A percentile compares a stretch with the other conserved stretches of the same genome.
Evolutionary conservation across 2,329 filamentous ascomycete genomes (phyloP).

Genomic region (Camillea tinctor): DNA sequence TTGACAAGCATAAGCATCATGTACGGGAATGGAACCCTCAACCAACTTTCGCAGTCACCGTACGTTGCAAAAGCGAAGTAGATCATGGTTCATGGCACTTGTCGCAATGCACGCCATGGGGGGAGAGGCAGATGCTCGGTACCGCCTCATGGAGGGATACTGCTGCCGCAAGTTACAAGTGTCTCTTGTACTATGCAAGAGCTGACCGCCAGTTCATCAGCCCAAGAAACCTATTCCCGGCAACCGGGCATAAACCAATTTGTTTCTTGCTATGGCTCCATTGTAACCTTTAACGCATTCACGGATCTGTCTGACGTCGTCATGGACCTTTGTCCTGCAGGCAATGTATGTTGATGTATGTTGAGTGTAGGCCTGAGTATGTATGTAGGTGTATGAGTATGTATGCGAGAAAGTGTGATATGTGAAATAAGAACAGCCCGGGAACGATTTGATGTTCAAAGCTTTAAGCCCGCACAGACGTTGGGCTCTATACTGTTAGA

Average conservation of each 20-base stretch:
- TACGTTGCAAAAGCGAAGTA: slow-evolving; percentile 25
- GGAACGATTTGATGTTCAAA: slow-evolving; percentile 14
- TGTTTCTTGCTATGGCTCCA: slow-evolving; percentile 1
- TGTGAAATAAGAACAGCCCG: slow-evolving; percentile 12
- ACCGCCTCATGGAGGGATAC: slow-evolving; percentile 25
- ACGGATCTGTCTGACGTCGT: neutral
- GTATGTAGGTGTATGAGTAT: no score
- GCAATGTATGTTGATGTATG: slow-evolving; percentile 16
- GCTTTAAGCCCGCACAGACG: slow-evolving; percentile 33
- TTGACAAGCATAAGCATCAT: slow-evolving; percentile 29
- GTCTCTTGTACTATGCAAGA: slow-evolving; percentile 29
- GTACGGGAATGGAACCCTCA: slow-evolving; percentile 25
- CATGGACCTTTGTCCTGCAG: slow-evolving; percentile 19
- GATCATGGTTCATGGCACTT: slow-evolving; percentile 44
- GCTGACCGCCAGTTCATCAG: slow-evolving; percentile 52
- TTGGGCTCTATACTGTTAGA: slow-evolving; percentile 26
- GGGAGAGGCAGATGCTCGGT: slow-evolving; percentile 27
- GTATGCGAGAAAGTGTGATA: slow-evolving; percentile 24
- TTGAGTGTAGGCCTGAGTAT: neutral
- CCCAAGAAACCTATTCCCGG: slow-evolving; percentile 29
- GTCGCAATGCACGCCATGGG: slow-evolving; percentile 30
- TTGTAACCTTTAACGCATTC: slow-evolving; percentile 15
- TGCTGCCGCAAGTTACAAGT: slow-evolving; percentile 19
- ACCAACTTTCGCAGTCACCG: slow-evolving; percentile 23
- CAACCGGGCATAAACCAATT: slow-evolving; percentile 24